Percentiles rank a stretch among this genome's conserved stretches.
These are phyloP conservation scores for Chlamydomonas applanata DNA, from an alignment of 139 green algal genomes.

Conservation along the genomic window DNA sequence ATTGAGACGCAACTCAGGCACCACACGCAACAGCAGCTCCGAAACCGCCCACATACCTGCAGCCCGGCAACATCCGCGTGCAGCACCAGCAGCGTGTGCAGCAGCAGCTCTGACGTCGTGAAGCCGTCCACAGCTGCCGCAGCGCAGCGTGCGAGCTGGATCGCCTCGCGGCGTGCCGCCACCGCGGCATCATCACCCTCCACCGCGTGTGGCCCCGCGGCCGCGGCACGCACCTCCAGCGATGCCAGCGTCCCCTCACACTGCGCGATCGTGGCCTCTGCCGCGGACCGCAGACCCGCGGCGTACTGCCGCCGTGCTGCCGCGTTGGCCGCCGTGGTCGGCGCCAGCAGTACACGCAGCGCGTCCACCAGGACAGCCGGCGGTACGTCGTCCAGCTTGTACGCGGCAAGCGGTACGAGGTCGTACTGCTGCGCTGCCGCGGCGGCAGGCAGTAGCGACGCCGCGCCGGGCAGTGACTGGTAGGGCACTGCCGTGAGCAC, in stretches of 20 bases:
- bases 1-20: too few species aligned
- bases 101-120: conserved; percentile 14
- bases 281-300: not conserved
- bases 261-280: not conserved
- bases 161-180: not conserved
- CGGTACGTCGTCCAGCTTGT: conserved; percentile 35
- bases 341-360: conserved; percentile 28
- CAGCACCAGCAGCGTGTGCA: conserved; percentile 39
- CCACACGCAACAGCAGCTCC: too few species aligned
- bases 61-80: conserved; percentile 29
- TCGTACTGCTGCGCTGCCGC: conserved; percentile 31
- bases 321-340: conserved; percentile 17
- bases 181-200: too few species aligned
- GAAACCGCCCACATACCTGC: conserved; percentile 20
- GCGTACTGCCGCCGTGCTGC: not conserved
- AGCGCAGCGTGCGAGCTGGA: conserved; percentile 34
- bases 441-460: conserved; percentile 25
- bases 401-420: conserved; percentile 26
- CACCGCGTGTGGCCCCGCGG: not conserved
- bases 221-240: not conserved
- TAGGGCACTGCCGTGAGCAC: conserved; percentile 18
- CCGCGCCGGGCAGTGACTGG: conserved; percentile 20
- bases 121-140: conserved; percentile 55
- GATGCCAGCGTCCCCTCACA: not conserved
- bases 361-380: conserved; percentile 29